Evolutionary conservation across 2,329 filamentous ascomycete species (phyloP).

Genomic region (Aureobasidium sp.): DNA sequence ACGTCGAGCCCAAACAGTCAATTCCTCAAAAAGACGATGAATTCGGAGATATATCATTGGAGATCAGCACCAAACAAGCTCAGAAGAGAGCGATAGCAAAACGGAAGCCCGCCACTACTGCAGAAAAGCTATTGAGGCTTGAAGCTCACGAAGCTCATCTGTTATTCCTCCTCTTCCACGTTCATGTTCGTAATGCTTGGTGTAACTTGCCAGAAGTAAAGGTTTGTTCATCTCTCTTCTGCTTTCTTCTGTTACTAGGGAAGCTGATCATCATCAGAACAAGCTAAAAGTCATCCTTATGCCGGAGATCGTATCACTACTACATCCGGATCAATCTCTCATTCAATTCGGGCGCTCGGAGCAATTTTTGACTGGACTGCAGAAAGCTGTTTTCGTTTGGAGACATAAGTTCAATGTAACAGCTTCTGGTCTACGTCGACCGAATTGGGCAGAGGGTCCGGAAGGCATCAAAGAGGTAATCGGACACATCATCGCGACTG

Average conservation of each 20-base stretch:
- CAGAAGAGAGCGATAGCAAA: conserved; percentile 31
- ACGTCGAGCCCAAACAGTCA: conserved; percentile 21
- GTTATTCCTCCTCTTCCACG: conserved; percentile 72
- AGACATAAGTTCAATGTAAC: conserved; percentile 62
- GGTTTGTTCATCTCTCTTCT: not conserved
- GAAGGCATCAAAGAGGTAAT: conserved; percentile 30
- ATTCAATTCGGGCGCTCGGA: conserved; percentile 70
- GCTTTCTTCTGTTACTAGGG: not conserved
- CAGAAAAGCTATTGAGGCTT: conserved; percentile 56
- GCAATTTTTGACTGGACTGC: conserved; percentile 72
- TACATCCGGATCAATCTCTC: conserved; percentile 61
- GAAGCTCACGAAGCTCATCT: conserved; percentile 83
- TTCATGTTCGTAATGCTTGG: conserved; percentile 74
- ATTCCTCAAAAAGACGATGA: conserved; percentile 21
- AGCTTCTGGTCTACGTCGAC: conserved; percentile 59
- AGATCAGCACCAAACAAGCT: conserved; percentile 29
- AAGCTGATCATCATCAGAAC: conserved; percentile 21
- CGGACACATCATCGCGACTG: no score
- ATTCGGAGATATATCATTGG: conserved; percentile 36
- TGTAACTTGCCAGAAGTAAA: conserved; percentile 52
- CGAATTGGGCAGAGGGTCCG: conserved; percentile 67
- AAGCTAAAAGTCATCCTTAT: conserved; percentile 58
- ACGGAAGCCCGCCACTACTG: conserved; percentile 47
- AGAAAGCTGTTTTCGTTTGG: conserved; percentile 61
- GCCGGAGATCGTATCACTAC: conserved; percentile 56